Evolutionary conservation across 2,329 filamentous ascomycete species (phyloP).

Genomic region (Rhynchosporium agropyri): DNA sequence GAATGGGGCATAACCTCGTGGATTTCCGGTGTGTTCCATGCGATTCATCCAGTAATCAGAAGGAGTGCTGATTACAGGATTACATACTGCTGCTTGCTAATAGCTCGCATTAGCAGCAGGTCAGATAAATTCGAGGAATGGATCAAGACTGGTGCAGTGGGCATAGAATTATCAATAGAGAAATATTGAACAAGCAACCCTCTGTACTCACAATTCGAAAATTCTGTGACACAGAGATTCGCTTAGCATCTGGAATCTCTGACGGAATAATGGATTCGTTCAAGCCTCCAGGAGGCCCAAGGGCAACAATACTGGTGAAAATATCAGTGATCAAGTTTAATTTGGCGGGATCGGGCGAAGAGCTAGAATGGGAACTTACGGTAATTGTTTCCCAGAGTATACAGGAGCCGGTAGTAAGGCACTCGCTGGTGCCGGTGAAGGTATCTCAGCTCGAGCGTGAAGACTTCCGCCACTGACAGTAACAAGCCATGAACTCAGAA

Average conservation of each 20-base stretch:
- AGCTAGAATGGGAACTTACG: not conserved
- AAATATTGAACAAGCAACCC: no score
- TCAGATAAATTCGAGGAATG: no score
- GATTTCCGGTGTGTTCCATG: constrained; percentile 23
- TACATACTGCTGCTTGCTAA: not conserved
- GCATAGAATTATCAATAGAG: no score
- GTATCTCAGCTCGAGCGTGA: not conserved
- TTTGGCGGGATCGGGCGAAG: not conserved
- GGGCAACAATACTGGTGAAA: not conserved
- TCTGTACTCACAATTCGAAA: not conserved
- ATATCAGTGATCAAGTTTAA: not conserved
- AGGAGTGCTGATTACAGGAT: not conserved
- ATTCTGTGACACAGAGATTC: not conserved
- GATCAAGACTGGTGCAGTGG: no score
- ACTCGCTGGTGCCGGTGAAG: not conserved
- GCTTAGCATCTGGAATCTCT: not conserved
- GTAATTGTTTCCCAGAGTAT: not conserved
- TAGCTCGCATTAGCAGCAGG: no score
- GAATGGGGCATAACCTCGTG: constrained; percentile 19
- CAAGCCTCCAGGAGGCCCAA: not conserved
- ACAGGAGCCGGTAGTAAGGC: not conserved
- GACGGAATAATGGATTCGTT: not conserved
- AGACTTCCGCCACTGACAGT: not conserved
- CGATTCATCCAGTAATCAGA: constrained; percentile 17
- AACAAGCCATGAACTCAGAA: not conserved